Base-by-base conservation (phyloP, 305 asterid genomes). In the Fraxinus dipetala region DNA sequence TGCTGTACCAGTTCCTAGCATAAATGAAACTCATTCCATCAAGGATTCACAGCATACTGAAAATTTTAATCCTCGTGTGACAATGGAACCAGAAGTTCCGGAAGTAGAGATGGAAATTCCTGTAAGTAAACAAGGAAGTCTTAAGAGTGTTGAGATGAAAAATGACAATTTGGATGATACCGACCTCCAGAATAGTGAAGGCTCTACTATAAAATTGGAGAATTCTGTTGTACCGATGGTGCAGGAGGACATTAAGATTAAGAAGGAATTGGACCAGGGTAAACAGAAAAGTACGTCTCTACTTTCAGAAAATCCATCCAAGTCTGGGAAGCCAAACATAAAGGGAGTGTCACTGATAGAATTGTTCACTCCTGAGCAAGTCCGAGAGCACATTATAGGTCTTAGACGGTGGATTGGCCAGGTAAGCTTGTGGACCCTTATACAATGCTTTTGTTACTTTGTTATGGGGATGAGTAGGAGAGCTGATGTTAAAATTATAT, bases 331-430 rank as follows among this genome's bases (percentile, higher is more conserved):
- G 89, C 95, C 98, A 75, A 89, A 87, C 79, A 88, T 95, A 79
- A 96, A 94, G 85, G 99, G 97, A 54, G 99, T 96, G 34, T 96
- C 99, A 76, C 38, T 96, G 94, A 96, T 84, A 76, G 99, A 96
- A 85, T 85, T 96, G 85, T 96, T 96, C 88, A 93, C 98, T 38
- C 97, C 99, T 38, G 98, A 93, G 84, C 98, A 94, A 89, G 95
- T 95, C 84, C 86, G 93, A 84, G 91, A 89, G 84, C 99, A 96
- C 86, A 93, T 94, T 81, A 78, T 59, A 56, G 96, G 98, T 85
- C 97, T 96, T 81, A 86, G 98, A 84, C 98, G 87, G 88, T 96
- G 99, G 99, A 89, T 94, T 59, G 99, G 99, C 85, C 99, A 96
- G 98, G 99, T 96, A 78, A 87, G 92, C 87, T 77, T 76, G 9